These are phyloP conservation scores for Cicer bijugum DNA, from an alignment of 306 rosid species.

Conservation along the genomic window DNA sequence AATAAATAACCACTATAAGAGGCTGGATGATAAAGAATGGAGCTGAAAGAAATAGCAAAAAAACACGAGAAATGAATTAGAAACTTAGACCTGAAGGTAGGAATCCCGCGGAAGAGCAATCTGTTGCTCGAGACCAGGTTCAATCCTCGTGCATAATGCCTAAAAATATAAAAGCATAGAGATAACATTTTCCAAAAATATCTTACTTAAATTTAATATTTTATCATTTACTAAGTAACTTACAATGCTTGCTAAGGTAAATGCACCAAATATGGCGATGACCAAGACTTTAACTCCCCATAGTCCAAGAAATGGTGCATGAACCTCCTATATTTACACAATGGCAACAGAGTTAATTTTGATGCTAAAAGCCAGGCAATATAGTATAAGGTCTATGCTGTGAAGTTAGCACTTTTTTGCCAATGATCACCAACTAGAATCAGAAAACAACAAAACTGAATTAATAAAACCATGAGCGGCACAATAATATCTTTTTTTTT, in stretches of 20 bases:
- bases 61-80: conserved; percentile 24
- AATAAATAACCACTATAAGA: conserved; percentile 9
- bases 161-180: conserved; percentile 40
- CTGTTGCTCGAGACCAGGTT: conserved; percentile 93
- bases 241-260: conserved; percentile 90
- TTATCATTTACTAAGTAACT: conserved; percentile 51
- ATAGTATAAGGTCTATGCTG: conserved; percentile 6
- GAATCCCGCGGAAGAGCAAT: conserved; percentile 98
- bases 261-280: conserved; percentile 69
- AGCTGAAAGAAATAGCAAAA: conserved; percentile 37
- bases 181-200: conserved; percentile 29
- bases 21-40: conserved; percentile 31
- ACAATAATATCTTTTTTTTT: not conserved
- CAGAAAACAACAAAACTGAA: conserved; percentile 29
- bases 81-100: conserved; percentile 85
- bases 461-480: conserved; percentile 28
- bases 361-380: conserved; percentile 20
- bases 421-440: conserved; percentile 26
- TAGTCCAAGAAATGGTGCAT: conserved; percentile 84
- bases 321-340: conserved; percentile 72
- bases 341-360: conserved; percentile 34
- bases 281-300: conserved; percentile 83
- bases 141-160: conserved; percentile 88
- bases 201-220: conserved; percentile 7
- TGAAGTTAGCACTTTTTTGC: conserved; percentile 26